A percentile compares a stretch with the other conserved stretches of the same genome.
These are phyloP conservation scores for Fusarium luffae DNA, from an alignment of 2,329 filamentous ascomycete species.

Conservation along the genomic window DNA sequence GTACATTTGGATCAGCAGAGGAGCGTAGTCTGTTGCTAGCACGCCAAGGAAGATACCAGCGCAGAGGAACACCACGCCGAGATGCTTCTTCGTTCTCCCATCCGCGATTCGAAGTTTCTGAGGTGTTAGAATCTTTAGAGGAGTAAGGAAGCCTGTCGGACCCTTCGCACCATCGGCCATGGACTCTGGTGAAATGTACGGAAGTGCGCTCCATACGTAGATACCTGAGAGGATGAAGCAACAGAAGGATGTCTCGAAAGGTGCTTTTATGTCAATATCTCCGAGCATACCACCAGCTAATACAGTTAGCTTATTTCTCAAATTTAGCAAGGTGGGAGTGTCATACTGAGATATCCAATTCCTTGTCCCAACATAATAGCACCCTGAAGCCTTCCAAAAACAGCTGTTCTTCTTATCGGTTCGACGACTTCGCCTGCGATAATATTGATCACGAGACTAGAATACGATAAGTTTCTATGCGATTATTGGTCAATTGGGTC, in stretches of 20 bases:
- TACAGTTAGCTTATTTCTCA: background rate
- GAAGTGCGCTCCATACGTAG: slow-evolving; percentile 57
- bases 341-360: slow-evolving; percentile 68
- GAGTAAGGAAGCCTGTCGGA: slow-evolving; percentile 69
- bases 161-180: slow-evolving; percentile 49
- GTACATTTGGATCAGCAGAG: slow-evolving; percentile 69
- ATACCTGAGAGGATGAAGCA: slow-evolving; percentile 62
- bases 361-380: slow-evolving; percentile 74
- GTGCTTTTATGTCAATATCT: slow-evolving; percentile 72
- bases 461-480: background rate
- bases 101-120: slow-evolving; percentile 63
- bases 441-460: slow-evolving; percentile 71
- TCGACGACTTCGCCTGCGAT: slow-evolving; percentile 73
- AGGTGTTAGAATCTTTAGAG: slow-evolving; percentile 70
- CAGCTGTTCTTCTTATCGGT: slow-evolving; percentile 68
- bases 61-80: slow-evolving; percentile 72
- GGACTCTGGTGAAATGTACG: slow-evolving; percentile 61
- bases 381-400: slow-evolving; percentile 74
- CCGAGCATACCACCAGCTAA: slow-evolving; percentile 71
- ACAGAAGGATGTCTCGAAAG: slow-evolving; percentile 71
- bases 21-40: slow-evolving; percentile 75
- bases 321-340: no score
- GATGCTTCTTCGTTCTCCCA: slow-evolving; percentile 65
- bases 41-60: slow-evolving; percentile 75
- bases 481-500: background rate